A percentile compares a stretch with the other conserved stretches of the same genome.
phyloP scores from a whole-genome alignment of 805 yeast genomes.

The Schwanniomyces vanrijiae region DNA sequence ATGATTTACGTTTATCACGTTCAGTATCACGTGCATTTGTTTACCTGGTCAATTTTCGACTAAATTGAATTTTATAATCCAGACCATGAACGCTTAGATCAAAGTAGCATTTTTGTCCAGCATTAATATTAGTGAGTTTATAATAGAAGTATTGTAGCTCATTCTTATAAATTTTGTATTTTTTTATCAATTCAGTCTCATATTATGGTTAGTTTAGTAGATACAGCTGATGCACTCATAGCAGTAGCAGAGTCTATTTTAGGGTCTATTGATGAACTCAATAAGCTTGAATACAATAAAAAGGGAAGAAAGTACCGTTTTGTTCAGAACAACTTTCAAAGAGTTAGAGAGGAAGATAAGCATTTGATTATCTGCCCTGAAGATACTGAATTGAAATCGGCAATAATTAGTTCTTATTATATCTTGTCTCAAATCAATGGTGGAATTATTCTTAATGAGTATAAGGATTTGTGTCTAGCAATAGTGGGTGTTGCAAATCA shows the following conservation, averaged over 20 bases:
- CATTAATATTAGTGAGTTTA: no score
- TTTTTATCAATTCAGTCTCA: not conserved
- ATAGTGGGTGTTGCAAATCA: constrained; percentile 51
- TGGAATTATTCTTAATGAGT: constrained; percentile 36
- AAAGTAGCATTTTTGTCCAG: no score
- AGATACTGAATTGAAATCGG: constrained; percentile 26
- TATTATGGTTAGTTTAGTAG: constrained; percentile 10
- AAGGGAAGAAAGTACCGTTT: constrained; percentile 51
- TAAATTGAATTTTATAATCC: not conserved
- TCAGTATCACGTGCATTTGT: not conserved
- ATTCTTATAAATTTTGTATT: not conserved
- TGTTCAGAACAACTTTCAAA: constrained; percentile 47
- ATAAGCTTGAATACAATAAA: constrained; percentile 35
- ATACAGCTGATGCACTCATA: constrained; percentile 34
- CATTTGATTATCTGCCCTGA: constrained; percentile 42
- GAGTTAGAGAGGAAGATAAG: constrained; percentile 50
- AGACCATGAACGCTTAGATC: not conserved
- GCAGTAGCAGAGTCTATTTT: constrained; percentile 35
- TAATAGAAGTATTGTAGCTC: not conserved
- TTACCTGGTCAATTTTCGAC: not conserved
- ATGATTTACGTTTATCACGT: not conserved
- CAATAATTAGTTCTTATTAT: constrained; percentile 43
- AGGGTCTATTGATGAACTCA: constrained; percentile 30
- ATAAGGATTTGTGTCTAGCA: constrained; percentile 44
- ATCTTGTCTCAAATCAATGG: constrained; percentile 36